These are phyloP conservation scores for Amaranthus cruentus DNA, from an alignment of 148 eudicot species.

Conservation along the genomic window DNA sequence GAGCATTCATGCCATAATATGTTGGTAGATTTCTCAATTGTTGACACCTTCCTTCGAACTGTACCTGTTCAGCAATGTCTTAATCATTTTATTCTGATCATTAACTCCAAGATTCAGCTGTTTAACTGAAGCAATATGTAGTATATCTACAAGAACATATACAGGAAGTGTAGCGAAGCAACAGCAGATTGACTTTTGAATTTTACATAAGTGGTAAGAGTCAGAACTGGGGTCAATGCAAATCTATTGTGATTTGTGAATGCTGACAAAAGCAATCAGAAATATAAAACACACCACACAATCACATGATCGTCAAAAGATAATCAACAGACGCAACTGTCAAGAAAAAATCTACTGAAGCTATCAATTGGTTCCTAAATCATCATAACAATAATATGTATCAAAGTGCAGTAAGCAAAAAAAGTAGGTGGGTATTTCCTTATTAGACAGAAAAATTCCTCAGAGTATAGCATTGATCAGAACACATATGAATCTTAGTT, in stretches of 20 bases:
- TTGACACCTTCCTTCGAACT: conserved; percentile 33
- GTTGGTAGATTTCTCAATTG: conserved; percentile 51
- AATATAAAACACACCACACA: neutral
- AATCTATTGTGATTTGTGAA: neutral
- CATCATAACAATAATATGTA: neutral
- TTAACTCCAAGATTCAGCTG: conserved; percentile 5
- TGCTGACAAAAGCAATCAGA: neutral
- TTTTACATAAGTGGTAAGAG: neutral
- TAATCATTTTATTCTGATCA: conserved; percentile 12
- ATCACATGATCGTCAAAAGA: no score
- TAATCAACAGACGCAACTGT: neutral
- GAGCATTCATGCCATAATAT: conserved; percentile 86
- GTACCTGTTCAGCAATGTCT: conserved; percentile 36
- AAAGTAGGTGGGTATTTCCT: neutral
- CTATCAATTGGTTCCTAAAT: neutral
- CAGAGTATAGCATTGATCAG: neutral
- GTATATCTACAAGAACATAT: neutral
- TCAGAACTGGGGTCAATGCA: neutral
- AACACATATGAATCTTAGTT: neutral
- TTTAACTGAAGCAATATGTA: neutral
- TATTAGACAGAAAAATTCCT: neutral
- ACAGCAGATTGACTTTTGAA: neutral
- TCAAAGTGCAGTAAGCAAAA: neutral
- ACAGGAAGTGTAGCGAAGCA: neutral
- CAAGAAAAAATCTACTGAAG: neutral